phyloP scores from a whole-genome alignment of 805 yeast genomes.

The Candida golubevii region DNA sequence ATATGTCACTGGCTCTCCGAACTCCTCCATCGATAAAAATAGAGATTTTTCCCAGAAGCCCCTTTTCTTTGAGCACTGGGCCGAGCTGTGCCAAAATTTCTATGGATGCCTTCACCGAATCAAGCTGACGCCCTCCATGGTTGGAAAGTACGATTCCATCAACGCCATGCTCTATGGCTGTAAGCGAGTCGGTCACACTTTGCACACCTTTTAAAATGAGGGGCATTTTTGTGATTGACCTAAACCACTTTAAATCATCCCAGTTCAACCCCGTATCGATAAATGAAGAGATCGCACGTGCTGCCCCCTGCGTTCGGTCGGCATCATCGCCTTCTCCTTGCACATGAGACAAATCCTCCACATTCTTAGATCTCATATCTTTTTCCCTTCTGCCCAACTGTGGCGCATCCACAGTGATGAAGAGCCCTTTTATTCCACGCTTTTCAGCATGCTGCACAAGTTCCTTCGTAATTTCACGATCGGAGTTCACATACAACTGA shows the following conservation, averaged over 20 bases:
- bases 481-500: constrained; percentile 45
- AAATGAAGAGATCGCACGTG: constrained; percentile 72
- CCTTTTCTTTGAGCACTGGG: constrained; percentile 37
- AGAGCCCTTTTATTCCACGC: constrained; percentile 42
- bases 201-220: constrained; percentile 68
- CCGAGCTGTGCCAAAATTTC: constrained; percentile 56
- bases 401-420: constrained; percentile 55
- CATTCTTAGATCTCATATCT: constrained; percentile 59
- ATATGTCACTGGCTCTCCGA: constrained; percentile 70
- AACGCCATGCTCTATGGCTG: constrained; percentile 55
- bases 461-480: constrained; percentile 27
- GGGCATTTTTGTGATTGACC: constrained; percentile 35
- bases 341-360: constrained; percentile 22
- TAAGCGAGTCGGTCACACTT: constrained; percentile 58
- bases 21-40: constrained; percentile 75
- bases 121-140: constrained; percentile 74
- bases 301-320: constrained; percentile 78
- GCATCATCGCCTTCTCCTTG: constrained; percentile 43
- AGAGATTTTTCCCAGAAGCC: constrained; percentile 49
- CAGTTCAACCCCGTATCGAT: constrained; percentile 46
- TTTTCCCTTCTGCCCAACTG: constrained; percentile 75
- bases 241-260: constrained; percentile 40
- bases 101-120: constrained; percentile 56
- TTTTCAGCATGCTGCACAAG: constrained; percentile 36
- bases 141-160: constrained; percentile 66